Evolutionary conservation across 140 eudicot genomes (phyloP), one percentile per base, ranked within the genome.

Genomic region (Eryngium alpinum): DNA sequence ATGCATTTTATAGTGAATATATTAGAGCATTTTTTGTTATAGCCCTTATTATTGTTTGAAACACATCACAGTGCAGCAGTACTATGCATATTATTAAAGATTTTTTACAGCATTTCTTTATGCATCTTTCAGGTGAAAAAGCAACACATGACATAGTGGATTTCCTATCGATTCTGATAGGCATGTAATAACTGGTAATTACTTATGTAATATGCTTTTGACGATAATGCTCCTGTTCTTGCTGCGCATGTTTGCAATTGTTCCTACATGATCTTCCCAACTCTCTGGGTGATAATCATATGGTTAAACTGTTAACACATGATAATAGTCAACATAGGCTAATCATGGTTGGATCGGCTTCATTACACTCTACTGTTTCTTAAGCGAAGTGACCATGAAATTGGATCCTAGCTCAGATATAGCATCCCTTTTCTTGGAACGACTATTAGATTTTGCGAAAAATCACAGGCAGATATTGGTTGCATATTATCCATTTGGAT

Each of bases 201-300:
- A 21, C 93, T 95, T 57, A 69, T 95, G 87, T 98, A 95, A 86
- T 95, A 85, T 74, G 97, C 99, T 65, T 89, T 95, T 1, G 99
- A 95, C 56, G 97, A 95, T 80, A 89, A 93, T 85, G 88, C 90
- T 27, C 97, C 94, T 16, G 87, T 93, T 28, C 90, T 95, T 81
- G 99, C 98, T 43, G 92, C 96, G 16, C 99, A 9, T 95, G 99
- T 86, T 86, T 95, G 87, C 99, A 95, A 83, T 89, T 89, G 77
- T 95, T 95, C 70, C 92, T 95, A 50, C 98, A 84, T 52, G 97
- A 90, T 77, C 96, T 95, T 77, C 97, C 99, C 3, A 90, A 92
- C 63, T 88, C 94, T 49, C 76, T 95, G 27, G 78, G 85, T 9
- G 98, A 95, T 65, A 84, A 86, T 38, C 89, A 84, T 31, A 93